A percentile compares a stretch with the other conserved stretches of the same genome.
phyloP scores from a whole-genome alignment of 176 grass and related monocot species.

The Musa itinerans region DNA sequence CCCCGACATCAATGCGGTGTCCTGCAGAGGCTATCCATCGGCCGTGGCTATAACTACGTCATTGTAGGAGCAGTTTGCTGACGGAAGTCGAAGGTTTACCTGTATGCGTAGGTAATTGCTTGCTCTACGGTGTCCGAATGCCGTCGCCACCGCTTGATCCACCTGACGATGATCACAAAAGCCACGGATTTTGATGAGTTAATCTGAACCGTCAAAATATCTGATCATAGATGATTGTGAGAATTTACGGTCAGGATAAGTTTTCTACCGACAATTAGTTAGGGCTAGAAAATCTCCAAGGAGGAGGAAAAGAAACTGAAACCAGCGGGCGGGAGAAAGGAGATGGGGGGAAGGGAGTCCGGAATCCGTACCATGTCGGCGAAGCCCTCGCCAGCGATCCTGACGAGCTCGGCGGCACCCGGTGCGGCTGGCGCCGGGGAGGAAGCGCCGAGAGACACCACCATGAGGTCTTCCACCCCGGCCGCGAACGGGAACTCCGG shows the following conservation, averaged over 20 bases:
- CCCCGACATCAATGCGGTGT: background rate
- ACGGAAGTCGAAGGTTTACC: constrained; percentile 19
- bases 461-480: constrained; percentile 54
- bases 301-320: background rate
- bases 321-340: constrained; percentile 8
- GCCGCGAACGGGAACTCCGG: background rate
- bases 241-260: background rate
- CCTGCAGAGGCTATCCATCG: background rate
- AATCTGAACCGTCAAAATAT: background rate
- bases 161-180: constrained; percentile 32
- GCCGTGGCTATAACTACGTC: background rate
- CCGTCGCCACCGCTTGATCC: constrained; percentile 94
- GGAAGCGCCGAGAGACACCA: constrained; percentile 57
- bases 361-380: constrained; percentile 51
- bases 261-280: background rate
- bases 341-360: constrained; percentile 3
- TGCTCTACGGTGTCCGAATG: constrained; percentile 73
- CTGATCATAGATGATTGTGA: background rate
- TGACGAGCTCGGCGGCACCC: constrained; percentile 34
- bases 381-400: constrained; percentile 68
- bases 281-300: background rate
- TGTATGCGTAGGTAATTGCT: constrained; percentile 92
- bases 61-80: background rate
- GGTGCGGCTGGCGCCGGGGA: constrained; percentile 21
- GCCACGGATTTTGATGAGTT: too few relatives aligned